phyloP scores from a whole-genome alignment of 2,329 filamentous ascomycete species.

The Neopestalotiopsis sp. region DNA sequence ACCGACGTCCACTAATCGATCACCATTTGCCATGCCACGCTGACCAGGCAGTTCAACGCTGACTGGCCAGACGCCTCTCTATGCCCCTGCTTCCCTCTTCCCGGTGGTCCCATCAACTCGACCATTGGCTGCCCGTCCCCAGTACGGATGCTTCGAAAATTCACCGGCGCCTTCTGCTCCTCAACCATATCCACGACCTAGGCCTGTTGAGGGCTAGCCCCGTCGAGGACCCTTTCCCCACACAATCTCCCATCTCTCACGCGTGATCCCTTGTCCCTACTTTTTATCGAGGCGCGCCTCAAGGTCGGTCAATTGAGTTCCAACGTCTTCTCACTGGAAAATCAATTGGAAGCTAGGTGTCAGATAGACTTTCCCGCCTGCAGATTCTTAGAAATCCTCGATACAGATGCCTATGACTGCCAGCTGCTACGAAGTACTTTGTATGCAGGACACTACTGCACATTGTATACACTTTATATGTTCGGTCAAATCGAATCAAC shows the following conservation, averaged over 20 bases:
- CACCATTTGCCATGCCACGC: not conserved
- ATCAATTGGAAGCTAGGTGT: not conserved
- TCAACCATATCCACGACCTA: conserved; percentile 51
- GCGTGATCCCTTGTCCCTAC: not conserved
- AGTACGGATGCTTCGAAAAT: conserved; percentile 8
- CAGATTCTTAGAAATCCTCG: not conserved
- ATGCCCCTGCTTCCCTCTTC: not conserved
- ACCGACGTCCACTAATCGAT: conserved; percentile 2
- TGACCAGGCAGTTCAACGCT: not conserved
- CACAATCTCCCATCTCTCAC: conserved; percentile 24
- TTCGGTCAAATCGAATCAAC: not conserved
- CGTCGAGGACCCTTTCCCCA: conserved; percentile 33
- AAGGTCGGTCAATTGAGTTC: conserved; percentile 5
- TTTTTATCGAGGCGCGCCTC: not conserved
- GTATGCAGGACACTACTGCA: not conserved
- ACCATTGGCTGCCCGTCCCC: conserved; percentile 1
- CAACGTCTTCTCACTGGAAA: not conserved
- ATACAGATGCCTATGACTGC: not conserved
- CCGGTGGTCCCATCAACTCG: conserved; percentile 7
- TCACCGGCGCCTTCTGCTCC: conserved; percentile 24
- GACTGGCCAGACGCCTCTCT: not conserved
- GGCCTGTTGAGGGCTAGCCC: conserved; percentile 31
- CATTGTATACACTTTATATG: conserved; percentile 10
- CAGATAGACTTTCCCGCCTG: conserved; percentile 10
- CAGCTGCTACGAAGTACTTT: not conserved